phyloP scores from a whole-genome alignment of 495 filamentous ascomycete genomes.

The Penicillium goetzii region DNA sequence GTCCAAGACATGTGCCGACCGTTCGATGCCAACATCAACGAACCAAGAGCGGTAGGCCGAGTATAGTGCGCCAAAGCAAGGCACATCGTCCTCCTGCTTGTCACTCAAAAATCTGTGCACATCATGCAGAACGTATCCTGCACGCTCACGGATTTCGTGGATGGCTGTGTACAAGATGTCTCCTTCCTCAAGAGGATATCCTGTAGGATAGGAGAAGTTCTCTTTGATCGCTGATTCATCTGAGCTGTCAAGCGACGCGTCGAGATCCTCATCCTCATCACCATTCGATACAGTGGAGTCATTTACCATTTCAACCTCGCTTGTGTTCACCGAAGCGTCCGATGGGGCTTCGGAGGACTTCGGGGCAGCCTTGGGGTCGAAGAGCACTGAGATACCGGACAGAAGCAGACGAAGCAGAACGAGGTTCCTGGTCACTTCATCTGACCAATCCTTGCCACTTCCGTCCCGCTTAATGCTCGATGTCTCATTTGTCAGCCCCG shows the following conservation, averaged over 20 bases:
- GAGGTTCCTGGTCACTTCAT: slow-evolving; percentile 89
- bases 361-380: slow-evolving; percentile 75
- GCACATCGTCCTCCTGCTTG: slow-evolving; percentile 92
- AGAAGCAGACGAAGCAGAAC: slow-evolving; percentile 82
- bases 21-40: slow-evolving; percentile 93
- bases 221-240: slow-evolving; percentile 84
- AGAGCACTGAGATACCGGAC: slow-evolving; percentile 85
- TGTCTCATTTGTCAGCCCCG: slow-evolving; percentile 73
- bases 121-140: slow-evolving; percentile 78
- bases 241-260: slow-evolving; percentile 64
- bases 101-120: slow-evolving; percentile 82
- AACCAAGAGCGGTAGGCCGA: slow-evolving; percentile 95
- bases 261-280: slow-evolving; percentile 60
- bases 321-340: slow-evolving; percentile 27
- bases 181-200: slow-evolving; percentile 73
- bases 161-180: slow-evolving; percentile 70
- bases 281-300: slow-evolving; percentile 37
- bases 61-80: slow-evolving; percentile 91
- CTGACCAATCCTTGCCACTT: slow-evolving; percentile 97
- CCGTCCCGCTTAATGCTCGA: slow-evolving; percentile 90
- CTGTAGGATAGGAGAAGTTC: slow-evolving; percentile 81
- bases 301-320: slow-evolving; percentile 51
- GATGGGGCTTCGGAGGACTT: slow-evolving; percentile 30
- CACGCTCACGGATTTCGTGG: slow-evolving; percentile 75
- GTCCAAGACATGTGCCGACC: slow-evolving; percentile 92